phyloP scores from a whole-genome alignment of 73 alveolate species.

The Stentor coeruleus region DNA sequence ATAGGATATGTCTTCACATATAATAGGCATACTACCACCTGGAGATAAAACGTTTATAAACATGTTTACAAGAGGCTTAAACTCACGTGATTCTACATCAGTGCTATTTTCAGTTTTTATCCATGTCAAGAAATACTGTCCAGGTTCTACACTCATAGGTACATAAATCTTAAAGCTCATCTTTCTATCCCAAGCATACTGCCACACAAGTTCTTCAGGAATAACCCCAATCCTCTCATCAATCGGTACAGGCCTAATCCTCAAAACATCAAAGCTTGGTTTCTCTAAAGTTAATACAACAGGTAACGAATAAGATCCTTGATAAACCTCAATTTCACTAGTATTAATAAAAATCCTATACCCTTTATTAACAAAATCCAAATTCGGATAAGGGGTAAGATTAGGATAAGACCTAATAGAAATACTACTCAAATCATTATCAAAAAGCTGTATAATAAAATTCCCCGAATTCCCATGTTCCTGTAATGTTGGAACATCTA shows the following conservation, averaged over 20 bases:
- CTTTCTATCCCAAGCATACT: not conserved
- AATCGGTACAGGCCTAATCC: not conserved
- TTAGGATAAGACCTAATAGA: slow-evolving; percentile 4
- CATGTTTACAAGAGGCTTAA: not conserved
- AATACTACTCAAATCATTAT: not conserved
- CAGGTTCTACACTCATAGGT: not conserved
- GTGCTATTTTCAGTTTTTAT: not conserved
- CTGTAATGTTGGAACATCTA: slow-evolving; percentile 17
- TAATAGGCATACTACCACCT: not conserved
- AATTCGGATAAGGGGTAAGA: slow-evolving; percentile 8
- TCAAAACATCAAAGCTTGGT: not conserved
- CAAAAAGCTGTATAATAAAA: not conserved
- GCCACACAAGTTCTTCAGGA: not conserved
- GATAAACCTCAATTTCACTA: not conserved
- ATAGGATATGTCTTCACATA: not conserved
- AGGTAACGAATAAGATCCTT: slow-evolving; percentile 13
- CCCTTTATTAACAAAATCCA: slow-evolving; percentile 10
- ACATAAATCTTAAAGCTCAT: not conserved
- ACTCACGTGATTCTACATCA: not conserved
- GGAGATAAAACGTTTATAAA: not conserved
- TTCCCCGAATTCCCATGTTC: slow-evolving; percentile 8
- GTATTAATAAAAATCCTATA: slow-evolving; percentile 12
- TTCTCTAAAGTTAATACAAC: not conserved
- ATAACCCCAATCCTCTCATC: not conserved
- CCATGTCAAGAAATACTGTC: not conserved